Base-by-base conservation (phyloP, 2,329 filamentous ascomycete species). In the Blastomyces emzantsi region DNA sequence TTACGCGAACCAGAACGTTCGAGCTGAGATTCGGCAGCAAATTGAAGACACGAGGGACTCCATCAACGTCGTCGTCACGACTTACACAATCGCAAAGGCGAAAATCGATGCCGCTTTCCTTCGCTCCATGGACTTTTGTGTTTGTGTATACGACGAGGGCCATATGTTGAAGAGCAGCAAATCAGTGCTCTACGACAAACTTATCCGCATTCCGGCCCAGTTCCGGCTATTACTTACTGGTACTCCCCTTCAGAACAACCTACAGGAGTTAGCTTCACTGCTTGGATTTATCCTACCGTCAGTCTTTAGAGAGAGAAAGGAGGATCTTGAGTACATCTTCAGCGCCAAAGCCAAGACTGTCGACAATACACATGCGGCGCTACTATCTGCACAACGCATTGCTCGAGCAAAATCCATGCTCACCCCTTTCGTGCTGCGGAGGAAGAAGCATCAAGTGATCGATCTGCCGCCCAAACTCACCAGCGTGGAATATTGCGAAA, bases 161-260 rank as follows among this genome's bases (percentile, higher is more conserved):
- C 94, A 99, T 76, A 87, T 90, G 71, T 80, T 99, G 74, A 96
- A 96, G 78, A 97, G 96, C 73, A 87, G 88, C 2, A 86, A 87
- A 57, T 95, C 92, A 0, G 86, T 90, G 62, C 83, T 90, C 6
- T 97, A 97, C 75, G 84, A 86, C 70, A 87, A 90, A 65, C 81
- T 97, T 61, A 86, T 90, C 70, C 83, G 85, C 45, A 92, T 99
- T 62, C 84, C 83, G 0, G 87, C 91, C 0, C 79, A 85, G n/a
- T 97, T 94, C 82, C 87, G 92, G 66, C 83, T 99, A 60, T 82
- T 99, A 3, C 83, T 99, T 33, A 90, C 88, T 36, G 94, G 94
- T 52, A 99, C 94, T 0, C 94, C 94, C 0, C 83, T 99, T 15
- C 94, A 99, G 70, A 99, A 99, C 77, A 97, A 97, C 73, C 80